Percentiles rank a stretch among this genome's conserved stretches.
phyloP scores from a whole-genome alignment of 495 filamentous ascomycete species.

The Immersiella caudata region DNA sequence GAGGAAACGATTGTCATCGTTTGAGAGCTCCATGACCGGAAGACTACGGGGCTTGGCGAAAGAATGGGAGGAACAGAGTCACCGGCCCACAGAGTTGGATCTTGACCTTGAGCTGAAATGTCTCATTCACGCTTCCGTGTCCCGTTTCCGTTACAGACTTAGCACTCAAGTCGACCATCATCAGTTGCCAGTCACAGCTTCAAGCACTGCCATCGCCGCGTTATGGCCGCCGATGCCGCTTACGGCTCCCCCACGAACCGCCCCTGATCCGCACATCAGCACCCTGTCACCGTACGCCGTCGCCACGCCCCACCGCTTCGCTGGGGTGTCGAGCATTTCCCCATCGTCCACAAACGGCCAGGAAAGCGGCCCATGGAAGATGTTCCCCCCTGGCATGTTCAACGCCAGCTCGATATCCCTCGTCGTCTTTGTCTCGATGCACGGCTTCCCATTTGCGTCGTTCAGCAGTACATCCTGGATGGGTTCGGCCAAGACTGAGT shows the following conservation, averaged over 20 bases:
- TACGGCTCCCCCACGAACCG: neutral
- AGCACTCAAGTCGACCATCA: no score
- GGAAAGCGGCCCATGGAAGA: constrained; percentile 8
- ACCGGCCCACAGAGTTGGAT: no score
- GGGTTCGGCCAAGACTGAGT: constrained; percentile 1
- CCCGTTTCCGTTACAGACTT: no score
- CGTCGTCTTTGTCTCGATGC: constrained; percentile 12
- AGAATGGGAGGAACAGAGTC: no score
- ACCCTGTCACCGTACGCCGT: constrained; percentile 3
- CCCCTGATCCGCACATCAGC: neutral
- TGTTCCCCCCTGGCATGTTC: constrained; percentile 10
- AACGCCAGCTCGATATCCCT: constrained; percentile 2
- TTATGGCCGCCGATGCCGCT: constrained; percentile 2
- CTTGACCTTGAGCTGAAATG: no score
- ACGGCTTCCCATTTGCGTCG: neutral
- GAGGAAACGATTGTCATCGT: no score
- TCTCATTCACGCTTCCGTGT: no score
- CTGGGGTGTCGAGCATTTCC: neutral
- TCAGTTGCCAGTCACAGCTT: neutral
- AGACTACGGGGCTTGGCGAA: no score
- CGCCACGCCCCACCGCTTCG: neutral
- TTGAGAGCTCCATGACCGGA: no score
- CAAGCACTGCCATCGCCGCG: constrained; percentile 2
- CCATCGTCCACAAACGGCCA: constrained; percentile 9
- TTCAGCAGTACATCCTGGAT: neutral